Conservation (phyloP, 805 yeast genomes). For the Yarrowia sp. region DNA sequence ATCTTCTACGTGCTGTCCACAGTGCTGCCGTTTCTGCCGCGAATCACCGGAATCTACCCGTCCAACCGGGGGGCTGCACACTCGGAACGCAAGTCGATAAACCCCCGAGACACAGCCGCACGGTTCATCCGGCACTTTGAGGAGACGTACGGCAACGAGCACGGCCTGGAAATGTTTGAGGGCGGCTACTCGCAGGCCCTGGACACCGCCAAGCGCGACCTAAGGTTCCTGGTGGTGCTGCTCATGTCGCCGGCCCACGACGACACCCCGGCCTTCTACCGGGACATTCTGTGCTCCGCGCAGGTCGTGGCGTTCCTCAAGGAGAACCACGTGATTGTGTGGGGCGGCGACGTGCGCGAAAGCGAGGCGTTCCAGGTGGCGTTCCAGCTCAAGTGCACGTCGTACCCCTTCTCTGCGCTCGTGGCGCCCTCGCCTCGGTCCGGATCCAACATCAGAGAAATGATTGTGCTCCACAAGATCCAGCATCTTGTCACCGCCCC, state of each 20-base stretch:
- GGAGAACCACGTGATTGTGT: slow-evolving; percentile 64
- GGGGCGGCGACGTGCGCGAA: slow-evolving; percentile 88
- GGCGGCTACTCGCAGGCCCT: slow-evolving; percentile 83
- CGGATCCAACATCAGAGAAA: slow-evolving; percentile 55
- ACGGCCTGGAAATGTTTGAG: slow-evolving; percentile 51
- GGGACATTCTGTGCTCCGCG: slow-evolving; percentile 59
- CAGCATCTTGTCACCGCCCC: slow-evolving; percentile 60
- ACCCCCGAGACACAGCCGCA: slow-evolving; percentile 62
- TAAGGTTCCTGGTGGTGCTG: slow-evolving; percentile 75
- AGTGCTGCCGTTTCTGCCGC: slow-evolving; percentile 52
- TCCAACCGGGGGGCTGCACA: slow-evolving; percentile 52
- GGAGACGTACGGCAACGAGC: slow-evolving; percentile 51
- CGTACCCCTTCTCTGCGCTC: slow-evolving; percentile 83
- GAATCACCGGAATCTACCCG: slow-evolving; percentile 51
- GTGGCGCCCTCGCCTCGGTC: slow-evolving; percentile 65
- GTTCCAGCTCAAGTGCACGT: slow-evolving; percentile 70
- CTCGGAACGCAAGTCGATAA: slow-evolving; percentile 52
- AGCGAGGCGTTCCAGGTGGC: slow-evolving; percentile 87
- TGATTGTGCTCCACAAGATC: slow-evolving; percentile 65
- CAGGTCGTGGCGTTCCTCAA: slow-evolving; percentile 57
- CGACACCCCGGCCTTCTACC: slow-evolving; percentile 60
- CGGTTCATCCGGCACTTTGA: slow-evolving; percentile 61
- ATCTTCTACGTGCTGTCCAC: slow-evolving; percentile 47
- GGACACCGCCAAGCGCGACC: slow-evolving; percentile 65
- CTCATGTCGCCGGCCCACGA: slow-evolving; percentile 77